Evolutionary conservation across 2,329 filamentous ascomycete genomes (phyloP), one percentile per base, ranked within the genome.

Genomic region (Didymosphaeria variabile): DNA sequence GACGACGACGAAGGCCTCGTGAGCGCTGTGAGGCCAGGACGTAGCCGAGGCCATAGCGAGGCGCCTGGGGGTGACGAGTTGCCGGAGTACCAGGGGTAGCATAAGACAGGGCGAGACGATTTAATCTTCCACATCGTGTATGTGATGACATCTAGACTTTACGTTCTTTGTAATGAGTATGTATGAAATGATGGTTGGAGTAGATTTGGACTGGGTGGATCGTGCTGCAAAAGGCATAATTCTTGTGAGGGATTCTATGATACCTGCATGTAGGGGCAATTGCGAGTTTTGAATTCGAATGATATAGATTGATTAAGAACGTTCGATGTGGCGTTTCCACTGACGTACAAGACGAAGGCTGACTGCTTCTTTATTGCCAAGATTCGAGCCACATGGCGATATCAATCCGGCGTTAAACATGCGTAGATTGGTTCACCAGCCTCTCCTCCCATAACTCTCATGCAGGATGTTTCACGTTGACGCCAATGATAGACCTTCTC

Each of bases 1-100:
- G 75, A 77, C 1, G 73, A 76, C 5, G 75, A 77, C 19, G 73
- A 76, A 52, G 73, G 65, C 7, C 61, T 77, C 0, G 70, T 76
- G 17, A 72, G 63, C 7, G 69, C 73, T 15, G 67, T 75, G 31
- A 65, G 71, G n/a, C 61, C 64, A 1, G 67, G 65, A 15, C 53
- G 29, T 5, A 57, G 56, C 31, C 56, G 52, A 10, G 58, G 47
- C 21, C 58, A 45, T 12, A 26, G 47, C 8, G 64, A 65, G 29
- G 64, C 63, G 44, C 63, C 66, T 32, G 57, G 54, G 21, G 70
- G 70, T 34, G 75, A 77, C 58, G 68, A 65, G 45, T 67, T 77
- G 57, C 75, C 75, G 7, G 66, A 69, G 55, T 77, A 77, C 61
- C 62, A 68, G 54, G 63, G 73, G 55, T 77, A 53, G 40, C 17